Conservation (phyloP, 164 flowering plant species). For the Houttuynia cordata region DNA sequence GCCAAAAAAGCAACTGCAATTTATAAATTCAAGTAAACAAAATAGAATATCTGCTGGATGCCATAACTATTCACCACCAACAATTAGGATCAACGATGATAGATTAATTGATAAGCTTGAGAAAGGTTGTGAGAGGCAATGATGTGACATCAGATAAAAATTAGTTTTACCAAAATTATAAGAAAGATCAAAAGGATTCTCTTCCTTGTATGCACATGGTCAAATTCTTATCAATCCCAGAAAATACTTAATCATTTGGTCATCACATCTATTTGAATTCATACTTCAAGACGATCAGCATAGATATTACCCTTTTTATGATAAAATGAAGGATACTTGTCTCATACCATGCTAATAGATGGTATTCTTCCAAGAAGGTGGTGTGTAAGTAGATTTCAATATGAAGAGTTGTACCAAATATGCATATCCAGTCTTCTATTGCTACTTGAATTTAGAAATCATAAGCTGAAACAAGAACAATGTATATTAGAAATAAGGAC, state of each 20-base stretch:
- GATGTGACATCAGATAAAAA: neutral
- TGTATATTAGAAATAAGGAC: neutral
- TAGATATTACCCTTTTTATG: neutral
- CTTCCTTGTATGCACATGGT: too few relatives aligned
- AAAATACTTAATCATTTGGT: neutral
- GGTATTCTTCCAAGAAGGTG: neutral
- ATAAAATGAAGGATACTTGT: neutral
- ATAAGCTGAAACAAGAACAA: neutral
- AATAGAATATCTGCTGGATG: slow-evolving; percentile 45
- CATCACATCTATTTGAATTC: neutral
- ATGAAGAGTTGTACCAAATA: neutral
- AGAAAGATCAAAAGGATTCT: too few relatives aligned
- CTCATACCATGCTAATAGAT: neutral
- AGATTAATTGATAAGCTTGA: neutral
- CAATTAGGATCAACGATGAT: too few relatives aligned
- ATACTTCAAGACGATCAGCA: too few relatives aligned
- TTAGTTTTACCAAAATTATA: neutral
- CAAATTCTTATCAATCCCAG: too few relatives aligned
- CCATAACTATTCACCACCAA: slow-evolving; percentile 30
- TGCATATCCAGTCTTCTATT: too few relatives aligned
- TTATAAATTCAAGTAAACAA: slow-evolving; percentile 44
- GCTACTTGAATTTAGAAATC: neutral
- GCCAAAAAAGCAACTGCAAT: slow-evolving; percentile 40
- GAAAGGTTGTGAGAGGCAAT: neutral
- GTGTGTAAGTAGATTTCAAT: neutral